These are phyloP conservation scores for Ascochyta koolunga DNA, from an alignment of 2,329 filamentous ascomycete species.

Conservation along the genomic window DNA sequence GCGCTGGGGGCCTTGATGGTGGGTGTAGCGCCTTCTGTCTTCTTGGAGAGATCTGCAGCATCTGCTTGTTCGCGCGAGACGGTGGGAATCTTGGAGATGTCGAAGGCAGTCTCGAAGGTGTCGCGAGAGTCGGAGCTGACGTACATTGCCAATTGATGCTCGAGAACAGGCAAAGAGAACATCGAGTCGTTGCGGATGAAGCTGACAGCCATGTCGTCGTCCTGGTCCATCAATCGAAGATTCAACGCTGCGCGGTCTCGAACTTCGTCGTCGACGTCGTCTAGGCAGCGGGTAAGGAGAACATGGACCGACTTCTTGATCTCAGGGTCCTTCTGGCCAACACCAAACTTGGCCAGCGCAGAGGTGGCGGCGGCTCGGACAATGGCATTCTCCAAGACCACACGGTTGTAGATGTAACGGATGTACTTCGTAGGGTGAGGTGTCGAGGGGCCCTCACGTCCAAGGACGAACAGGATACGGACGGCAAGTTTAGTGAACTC, in stretches of 20 bases:
- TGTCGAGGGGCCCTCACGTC: conserved; percentile 92
- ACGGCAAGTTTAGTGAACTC: conserved; percentile 98
- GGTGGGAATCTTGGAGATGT: conserved; percentile 86
- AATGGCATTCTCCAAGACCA: conserved; percentile 95
- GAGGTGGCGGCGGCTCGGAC: conserved; percentile 95
- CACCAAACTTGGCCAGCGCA: conserved; percentile 94
- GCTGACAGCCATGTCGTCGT: conserved; percentile 78
- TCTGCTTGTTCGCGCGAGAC: conserved; percentile 96
- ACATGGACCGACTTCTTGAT: conserved; percentile 96
- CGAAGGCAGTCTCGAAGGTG: conserved; percentile 84
- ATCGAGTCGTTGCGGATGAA: conserved; percentile 98
- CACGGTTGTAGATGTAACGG: conserved; percentile 98
- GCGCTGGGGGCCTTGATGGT: conserved; percentile 92
- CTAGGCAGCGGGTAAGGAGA: conserved; percentile 87
- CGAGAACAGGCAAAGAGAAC: conserved; percentile 92
- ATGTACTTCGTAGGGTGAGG: conserved; percentile 98
- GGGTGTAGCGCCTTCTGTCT: conserved; percentile 89
- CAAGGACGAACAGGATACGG: conserved; percentile 90
- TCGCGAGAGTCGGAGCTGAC: conserved; percentile 90
- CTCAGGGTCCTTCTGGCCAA: conserved; percentile 91
- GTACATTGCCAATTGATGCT: conserved; percentile 97
- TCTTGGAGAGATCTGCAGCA: conserved; percentile 95
- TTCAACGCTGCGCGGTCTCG: conserved; percentile 94
- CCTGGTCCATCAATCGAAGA: conserved; percentile 87
- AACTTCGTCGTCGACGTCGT: conserved; percentile 97